Evolutionary conservation across 306 rosid genomes (phyloP), one percentile per base, ranked within the genome.

Genomic region (Castanospermum australe): DNA sequence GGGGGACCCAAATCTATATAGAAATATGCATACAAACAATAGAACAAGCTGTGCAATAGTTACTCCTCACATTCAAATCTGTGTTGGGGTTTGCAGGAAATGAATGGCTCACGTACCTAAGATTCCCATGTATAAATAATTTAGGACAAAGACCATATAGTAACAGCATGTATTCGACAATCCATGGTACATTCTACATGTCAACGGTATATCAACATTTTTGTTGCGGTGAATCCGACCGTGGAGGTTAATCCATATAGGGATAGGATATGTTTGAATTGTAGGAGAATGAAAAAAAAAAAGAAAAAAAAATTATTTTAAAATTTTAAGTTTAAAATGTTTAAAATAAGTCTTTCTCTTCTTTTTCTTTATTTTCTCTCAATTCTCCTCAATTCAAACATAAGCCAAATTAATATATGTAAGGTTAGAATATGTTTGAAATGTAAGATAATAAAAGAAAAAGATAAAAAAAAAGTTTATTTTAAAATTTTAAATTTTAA

Each of bases 1-100:
- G 85, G 84, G 89, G 95, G 97, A 78, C 95, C 92, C 92, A 89
- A 90, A 90, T 92, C 93, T 81, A 87, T 86, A 87, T 90, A 80
- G 93, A 90, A 88, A 81, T 89, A 81, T 47, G 92, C 88, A 90
- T 84, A 86, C 83, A 89, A 89, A 90, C 97, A 92, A 87, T 79
- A 75, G 1, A 84, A 86, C 84, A 60, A 89, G 91, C 95, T 90
- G 93, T 84, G 92, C 79, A 81, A 87, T 81, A 86, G 93, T 87
- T 79, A 87, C 91, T 56, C 86, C 84, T 84, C 95, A 77, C 93
- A 86, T 90, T 90, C 95, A 92, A 88, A 90, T 88, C 95, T 86
- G 89, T 86, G 92, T 88, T 87, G 90, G 92, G 77, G 45, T 81
- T 75, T 85, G 89, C 79, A 84, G 84, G 68, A 83, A 88, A 81